Conservation (phyloP, 805 yeast species). For the Kodamaea sagamina region DNA sequence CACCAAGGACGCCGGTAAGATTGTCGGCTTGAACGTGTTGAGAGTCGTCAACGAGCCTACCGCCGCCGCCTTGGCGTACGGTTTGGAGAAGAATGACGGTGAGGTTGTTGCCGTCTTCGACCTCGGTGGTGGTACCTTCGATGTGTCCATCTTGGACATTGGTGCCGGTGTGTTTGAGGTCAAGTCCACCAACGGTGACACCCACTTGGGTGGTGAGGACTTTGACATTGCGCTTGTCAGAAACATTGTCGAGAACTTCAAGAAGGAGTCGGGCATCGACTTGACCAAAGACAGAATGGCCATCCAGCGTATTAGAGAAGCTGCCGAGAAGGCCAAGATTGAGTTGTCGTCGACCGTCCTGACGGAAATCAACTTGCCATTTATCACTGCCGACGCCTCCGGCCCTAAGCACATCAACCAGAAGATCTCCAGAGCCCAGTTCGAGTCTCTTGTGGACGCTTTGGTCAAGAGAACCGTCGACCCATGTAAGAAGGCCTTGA, state of each 20-base stretch:
- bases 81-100: conserved; percentile 78
- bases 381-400: conserved; percentile 83
- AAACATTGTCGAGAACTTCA: conserved; percentile 76
- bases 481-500: conserved; percentile 79
- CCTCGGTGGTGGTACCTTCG: conserved; percentile 98
- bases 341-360: conserved; percentile 74
- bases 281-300: conserved; percentile 69
- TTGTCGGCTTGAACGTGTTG: conserved; percentile 88
- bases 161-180: conserved; percentile 98
- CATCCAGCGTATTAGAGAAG: conserved; percentile 83
- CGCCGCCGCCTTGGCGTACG: conserved; percentile 93
- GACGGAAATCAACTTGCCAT: conserved; percentile 79
- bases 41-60: conserved; percentile 92
- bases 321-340: conserved; percentile 87
- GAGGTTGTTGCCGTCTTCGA: conserved; percentile 94
- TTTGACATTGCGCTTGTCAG: conserved; percentile 86
- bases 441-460: conserved; percentile 65
- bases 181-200: conserved; percentile 95
- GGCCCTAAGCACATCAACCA: conserved; percentile 80
- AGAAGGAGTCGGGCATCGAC: conserved; percentile 70
- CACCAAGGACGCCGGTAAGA: conserved; percentile 96
- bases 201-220: conserved; percentile 92
- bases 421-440: conserved; percentile 65
- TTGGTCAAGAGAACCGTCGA: conserved; percentile 71
- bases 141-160: conserved; percentile 93